phyloP scores from a whole-genome alignment of 1,284 basidiomycete genomes.

The Anthracocystis panici-leucophaei region DNA sequence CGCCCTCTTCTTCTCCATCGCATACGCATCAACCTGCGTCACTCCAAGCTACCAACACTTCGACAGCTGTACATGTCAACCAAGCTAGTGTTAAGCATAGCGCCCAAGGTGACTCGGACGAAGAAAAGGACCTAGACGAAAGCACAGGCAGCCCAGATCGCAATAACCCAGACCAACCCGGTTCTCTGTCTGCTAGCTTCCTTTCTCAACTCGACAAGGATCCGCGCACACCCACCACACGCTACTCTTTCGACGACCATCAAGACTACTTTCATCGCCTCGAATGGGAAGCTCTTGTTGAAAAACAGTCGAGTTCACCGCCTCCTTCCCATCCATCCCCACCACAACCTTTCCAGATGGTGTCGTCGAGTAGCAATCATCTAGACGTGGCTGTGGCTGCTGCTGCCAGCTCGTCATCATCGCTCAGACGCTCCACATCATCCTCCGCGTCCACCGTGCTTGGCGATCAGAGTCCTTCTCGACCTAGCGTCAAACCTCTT shows the following conservation, averaged over 20 bases:
- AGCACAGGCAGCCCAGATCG: neutral
- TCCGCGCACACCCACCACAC: conserved; percentile 23
- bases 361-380: neutral
- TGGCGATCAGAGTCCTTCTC: conserved; percentile 11
- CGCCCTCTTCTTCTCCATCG: neutral
- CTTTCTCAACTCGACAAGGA: conserved; percentile 25
- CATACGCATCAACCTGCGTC: conserved; percentile 1
- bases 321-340: conserved; percentile 1
- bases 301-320: conserved; percentile 8
- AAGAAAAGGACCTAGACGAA: neutral
- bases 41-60: conserved; percentile 1
- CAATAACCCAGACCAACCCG: conserved; percentile 6
- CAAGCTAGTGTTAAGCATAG: neutral
- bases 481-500: conserved; percentile 11
- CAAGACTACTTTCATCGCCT: conserved; percentile 45
- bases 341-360: conserved; percentile 11
- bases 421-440: conserved; percentile 8
- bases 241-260: conserved; percentile 52
- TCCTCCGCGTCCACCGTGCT: conserved; percentile 14
- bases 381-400: neutral
- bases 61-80: neutral
- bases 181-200: conserved; percentile 34
- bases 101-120: conserved; percentile 7
- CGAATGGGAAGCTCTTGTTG: conserved; percentile 41
- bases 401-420: conserved; percentile 9